Evolutionary conservation across 805 yeast genomes (phyloP), one percentile per base, ranked within the genome.

Genomic region (Zygosaccharomyces bailii): DNA sequence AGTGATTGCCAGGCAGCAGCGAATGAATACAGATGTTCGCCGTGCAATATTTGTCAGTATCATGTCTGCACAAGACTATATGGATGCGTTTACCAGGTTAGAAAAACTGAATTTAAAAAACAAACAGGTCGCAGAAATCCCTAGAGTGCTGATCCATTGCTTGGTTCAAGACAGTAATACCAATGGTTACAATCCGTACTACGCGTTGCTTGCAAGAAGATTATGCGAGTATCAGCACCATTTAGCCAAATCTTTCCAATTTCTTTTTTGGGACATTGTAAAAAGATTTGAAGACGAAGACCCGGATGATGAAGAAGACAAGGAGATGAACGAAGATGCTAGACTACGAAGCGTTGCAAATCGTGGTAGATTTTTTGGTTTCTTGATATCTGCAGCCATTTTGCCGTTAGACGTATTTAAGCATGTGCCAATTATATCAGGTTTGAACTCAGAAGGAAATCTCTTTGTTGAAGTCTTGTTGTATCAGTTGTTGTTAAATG

Each of bases 1-100:
- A 58, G 90, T 84, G 49, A 70, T 93, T 30, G 98, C 99, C 3
- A 77, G 76, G 52, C 71, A 79, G 31, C 96, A 90, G 59, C 70
- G 98, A 51, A 90, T 93, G 95, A 93, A 95, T 64, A 91, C 98
- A 0, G 97, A 90, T 60, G 77, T 93, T 27, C 82, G 99, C 66
- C 75, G 96, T 43, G 97, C 98, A 1, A 84, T 93, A 13, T 93
- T 93, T 58, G 80, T 95, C 18, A 87, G 96, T 29, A 80, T 93
- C 6, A 90, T 95, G 96, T 89, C 97, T 2, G 93, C 96, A 4
- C 84, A 83, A 52, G 99, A 93, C 63, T 93, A 78, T 56, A 71
- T 87, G 59, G 97, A 93, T 65, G 95, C 96, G 0, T 81, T 81
- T 53, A 78, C 84, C 13, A 84, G 89, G 50, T 57, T 93, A 27